phyloP scores from a whole-genome alignment of 495 filamentous ascomycete genomes.

The Aspergillus leporis region DNA sequence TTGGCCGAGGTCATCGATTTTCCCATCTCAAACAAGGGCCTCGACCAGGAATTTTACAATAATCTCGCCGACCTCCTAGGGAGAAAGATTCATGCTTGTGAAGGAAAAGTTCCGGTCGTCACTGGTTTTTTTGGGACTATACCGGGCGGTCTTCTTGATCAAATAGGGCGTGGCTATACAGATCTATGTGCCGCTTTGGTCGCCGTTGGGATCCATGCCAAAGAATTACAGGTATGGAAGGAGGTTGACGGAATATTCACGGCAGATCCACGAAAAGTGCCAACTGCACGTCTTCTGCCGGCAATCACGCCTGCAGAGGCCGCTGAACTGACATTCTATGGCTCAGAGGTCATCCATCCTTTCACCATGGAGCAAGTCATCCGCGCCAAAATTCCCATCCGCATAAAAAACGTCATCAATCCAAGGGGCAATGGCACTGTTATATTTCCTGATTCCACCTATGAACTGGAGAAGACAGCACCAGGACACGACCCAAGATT shows the following conservation, averaged over 20 bases:
- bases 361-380: slow-evolving; percentile 99
- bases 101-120: slow-evolving; percentile 70
- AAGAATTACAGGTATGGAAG: slow-evolving; percentile 90
- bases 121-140: slow-evolving; percentile 90
- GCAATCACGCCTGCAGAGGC: slow-evolving; percentile 86
- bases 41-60: slow-evolving; percentile 81
- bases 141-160: slow-evolving; percentile 73
- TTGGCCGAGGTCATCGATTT: slow-evolving; percentile 72
- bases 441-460: slow-evolving; percentile 61
- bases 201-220: slow-evolving; percentile 73
- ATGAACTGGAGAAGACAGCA: slow-evolving; percentile 47
- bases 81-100: slow-evolving; percentile 68
- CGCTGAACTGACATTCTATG: slow-evolving; percentile 89
- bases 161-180: slow-evolving; percentile 84
- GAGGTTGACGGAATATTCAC: slow-evolving; percentile 93
- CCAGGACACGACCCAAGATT: slow-evolving; percentile 47
- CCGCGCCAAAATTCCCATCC: slow-evolving; percentile 84
- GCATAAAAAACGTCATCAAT: slow-evolving; percentile 98
- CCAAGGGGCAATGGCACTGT: slow-evolving; percentile 83
- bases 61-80: slow-evolving; percentile 62
- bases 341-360: slow-evolving; percentile 94
- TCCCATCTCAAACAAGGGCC: slow-evolving; percentile 54
- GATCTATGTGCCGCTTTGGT: slow-evolving; percentile 84
- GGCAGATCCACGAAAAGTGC: slow-evolving; percentile 84
- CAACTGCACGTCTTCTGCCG: slow-evolving; percentile 72